Evolutionary conservation across 2,329 filamentous ascomycete genomes (phyloP), one percentile per base, ranked within the genome.

Genomic region (Fusarium mundagurra): DNA sequence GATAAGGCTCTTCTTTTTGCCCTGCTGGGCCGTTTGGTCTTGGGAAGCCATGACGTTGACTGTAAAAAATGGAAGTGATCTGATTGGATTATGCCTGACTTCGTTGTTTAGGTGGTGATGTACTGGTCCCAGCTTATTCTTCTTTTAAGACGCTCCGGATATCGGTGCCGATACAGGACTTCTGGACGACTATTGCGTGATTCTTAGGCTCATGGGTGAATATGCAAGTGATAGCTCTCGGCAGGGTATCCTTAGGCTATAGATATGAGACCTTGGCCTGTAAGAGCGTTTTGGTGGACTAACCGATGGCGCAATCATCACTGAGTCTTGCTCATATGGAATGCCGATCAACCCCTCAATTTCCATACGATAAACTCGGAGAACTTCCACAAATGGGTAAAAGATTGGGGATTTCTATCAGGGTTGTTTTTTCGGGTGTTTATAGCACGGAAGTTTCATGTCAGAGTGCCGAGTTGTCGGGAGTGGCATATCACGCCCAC

Each of bases 1-100:
- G 62, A 85, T 82, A 53, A 85, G 74, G 61, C 34, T 64, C 43
- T 79, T 81, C 74, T 85, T 85, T 75, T 83, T 83, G 51, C 43
- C 74, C 57, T 71, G 64, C 6, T 41, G 55, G 50, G 48, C 62
- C n/a, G 38, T 44, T 47, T 50, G 31, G 20, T 69, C 58, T n/a
- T 72, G 68, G 9, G 73, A 72, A 8, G 64, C 59, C 74, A 78
- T 78, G 33, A 20, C 51, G 50, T 61, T 61, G 62, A 13, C 20
- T 67, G 13, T 18, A 20, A 13, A 39, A 12, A 47, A 38, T 18
- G 27, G 14, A 3, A 27, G 8, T 18, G 17, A 48, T 67, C 39
- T 59, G 55, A 71, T 64, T 70, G 43, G 48, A 60, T 39, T 47
- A 16, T 34, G 18, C 29, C 54, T 16, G 12, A 18, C 29, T 61